Base-by-base conservation (phyloP, 768 basidiomycete genomes). In the Candolleomyces aberdarensis region DNA sequence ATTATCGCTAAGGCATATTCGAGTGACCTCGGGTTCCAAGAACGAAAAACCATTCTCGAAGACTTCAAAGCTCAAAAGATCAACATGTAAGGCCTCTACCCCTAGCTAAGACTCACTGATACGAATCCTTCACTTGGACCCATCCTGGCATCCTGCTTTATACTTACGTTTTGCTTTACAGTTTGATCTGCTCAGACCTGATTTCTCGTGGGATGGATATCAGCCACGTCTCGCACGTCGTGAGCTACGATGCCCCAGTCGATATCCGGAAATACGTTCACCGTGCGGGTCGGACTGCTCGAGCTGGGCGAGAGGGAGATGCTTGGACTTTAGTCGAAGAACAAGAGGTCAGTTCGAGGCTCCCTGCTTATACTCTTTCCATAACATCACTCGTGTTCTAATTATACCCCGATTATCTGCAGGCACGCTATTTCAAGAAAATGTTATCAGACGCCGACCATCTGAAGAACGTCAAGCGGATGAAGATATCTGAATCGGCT, bases 211-310 rank as follows among this genome's bases (percentile, higher is more conserved):
- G 97, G 11, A 94, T 98, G 62, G 96, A 98, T 69, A 91, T 99
- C 60, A 91, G 87, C 60, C 86, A 93, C 64, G 93, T 98, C 39
- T 85, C 88, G 3, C 92, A 97, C 72, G 96, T 99, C 32, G 85
- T 99, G 51, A 95, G 89, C 68, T 98, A 99, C 72, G 97, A 99
- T 70, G 88, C 86, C 2, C 96, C 97, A 9, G 83, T 97, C n/a
- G 97, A 98, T 71, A 95, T 98, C 85, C 84, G 94, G 55, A 98
- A 98, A 72, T 99, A 99, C 69, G 92, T 99, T 11, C 97, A 99
- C 73, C 89, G 97, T 57, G 96, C 96, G 9, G 97, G 97, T 20
- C 83, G 97, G 48, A 98, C 97, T 5, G 97, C 97, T 3, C 84
- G 97, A 55, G 97, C 97, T 3, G 97, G 97, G 8, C 80, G 91